Conservation (phyloP, 495 filamentous ascomycete species). For the Tricharina praecox region DNA sequence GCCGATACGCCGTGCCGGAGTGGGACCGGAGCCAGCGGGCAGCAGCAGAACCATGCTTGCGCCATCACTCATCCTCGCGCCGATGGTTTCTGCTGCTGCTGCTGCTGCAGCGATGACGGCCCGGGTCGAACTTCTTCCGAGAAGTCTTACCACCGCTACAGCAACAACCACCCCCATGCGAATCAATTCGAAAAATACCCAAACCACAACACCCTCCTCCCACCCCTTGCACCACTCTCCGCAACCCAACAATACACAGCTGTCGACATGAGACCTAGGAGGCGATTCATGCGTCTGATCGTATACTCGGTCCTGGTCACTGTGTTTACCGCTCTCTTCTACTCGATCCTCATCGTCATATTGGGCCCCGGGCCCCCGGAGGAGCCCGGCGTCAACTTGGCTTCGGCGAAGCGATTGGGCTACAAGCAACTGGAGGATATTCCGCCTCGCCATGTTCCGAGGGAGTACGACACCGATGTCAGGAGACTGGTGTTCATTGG, state of each 20-base stretch:
- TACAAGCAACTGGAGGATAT: conserved; percentile 20
- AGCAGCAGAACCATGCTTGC: no score
- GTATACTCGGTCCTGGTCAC: neutral
- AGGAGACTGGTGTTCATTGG: conserved; percentile 57
- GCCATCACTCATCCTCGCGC: no score
- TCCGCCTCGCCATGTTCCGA: conserved; percentile 11
- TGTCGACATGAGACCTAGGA: neutral
- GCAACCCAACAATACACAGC: neutral
- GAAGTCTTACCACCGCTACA: no score
- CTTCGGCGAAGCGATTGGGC: conserved; percentile 6
- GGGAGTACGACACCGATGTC: conserved; percentile 7
- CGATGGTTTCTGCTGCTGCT: no score
- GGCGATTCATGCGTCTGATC: neutral
- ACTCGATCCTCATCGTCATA: neutral
- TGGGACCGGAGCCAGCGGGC: no score
- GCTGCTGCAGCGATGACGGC: no score
- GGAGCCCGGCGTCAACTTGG: neutral
- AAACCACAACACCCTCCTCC: no score
- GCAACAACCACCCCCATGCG: no score
- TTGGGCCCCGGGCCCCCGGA: neutral
- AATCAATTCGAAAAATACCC: no score
- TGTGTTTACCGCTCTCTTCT: neutral
- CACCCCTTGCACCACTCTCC: no score
- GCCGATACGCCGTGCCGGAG: no score
- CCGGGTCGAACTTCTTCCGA: no score